Percentiles rank a stretch among this genome's conserved stretches.
Conservation (phyloP, 192 early-diverging fungal genomes). For the Mortierella antarctica region DNA sequence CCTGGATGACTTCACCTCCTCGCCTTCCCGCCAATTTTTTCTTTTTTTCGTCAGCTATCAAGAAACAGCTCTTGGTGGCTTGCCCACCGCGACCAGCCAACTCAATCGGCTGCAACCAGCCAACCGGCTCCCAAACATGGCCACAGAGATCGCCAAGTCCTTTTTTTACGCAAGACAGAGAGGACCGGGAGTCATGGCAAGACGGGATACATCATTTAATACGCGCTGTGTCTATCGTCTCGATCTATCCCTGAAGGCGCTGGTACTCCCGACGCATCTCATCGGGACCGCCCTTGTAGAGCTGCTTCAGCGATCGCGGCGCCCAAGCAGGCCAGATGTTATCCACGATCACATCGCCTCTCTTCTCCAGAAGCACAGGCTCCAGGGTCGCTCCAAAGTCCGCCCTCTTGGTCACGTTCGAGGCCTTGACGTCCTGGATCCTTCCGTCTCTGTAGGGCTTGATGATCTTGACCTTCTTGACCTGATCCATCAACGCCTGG, state of each 20-base stretch:
- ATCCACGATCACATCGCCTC: background rate
- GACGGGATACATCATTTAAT: background rate
- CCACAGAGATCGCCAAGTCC: no score
- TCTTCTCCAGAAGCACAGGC: background rate
- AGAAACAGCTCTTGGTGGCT: background rate
- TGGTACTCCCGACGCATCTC: background rate
- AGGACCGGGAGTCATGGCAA: background rate
- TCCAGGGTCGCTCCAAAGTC: background rate
- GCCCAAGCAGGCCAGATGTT: background rate
- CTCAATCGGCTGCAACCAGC: no score
- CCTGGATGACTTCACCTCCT: background rate
- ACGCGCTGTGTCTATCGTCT: background rate
- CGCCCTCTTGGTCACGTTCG: background rate
- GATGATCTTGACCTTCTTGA: slow-evolving; percentile 5
- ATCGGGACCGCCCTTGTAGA: background rate
- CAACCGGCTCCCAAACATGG: no score
- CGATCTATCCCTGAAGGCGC: background rate
- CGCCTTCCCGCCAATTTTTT: background rate
- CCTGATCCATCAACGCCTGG: slow-evolving; percentile 33
- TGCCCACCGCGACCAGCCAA: no score
- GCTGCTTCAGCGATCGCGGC: background rate
- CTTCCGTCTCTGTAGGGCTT: slow-evolving; percentile 22
- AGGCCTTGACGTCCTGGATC: slow-evolving; percentile 5
- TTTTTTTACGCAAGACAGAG: background rate
- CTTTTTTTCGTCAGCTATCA: background rate